A percentile compares a stretch with the other conserved stretches of the same genome.
phyloP scores from a whole-genome alignment of 2,329 filamentous ascomycete genomes.

The Phialocephala sp. region DNA sequence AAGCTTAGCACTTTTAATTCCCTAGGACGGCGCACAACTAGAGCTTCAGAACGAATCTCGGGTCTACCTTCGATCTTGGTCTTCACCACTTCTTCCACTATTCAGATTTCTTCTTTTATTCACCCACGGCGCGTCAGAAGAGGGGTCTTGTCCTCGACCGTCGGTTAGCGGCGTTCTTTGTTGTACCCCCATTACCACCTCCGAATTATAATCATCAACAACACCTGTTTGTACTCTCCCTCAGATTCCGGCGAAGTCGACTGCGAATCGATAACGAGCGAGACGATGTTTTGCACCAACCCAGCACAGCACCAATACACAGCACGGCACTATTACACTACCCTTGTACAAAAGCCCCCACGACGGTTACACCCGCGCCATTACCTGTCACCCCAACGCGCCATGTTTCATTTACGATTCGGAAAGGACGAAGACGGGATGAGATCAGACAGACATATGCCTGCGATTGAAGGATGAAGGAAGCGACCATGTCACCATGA shows the following conservation, averaged over 20 bases:
- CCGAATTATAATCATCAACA: slow-evolving; percentile 32
- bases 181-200: slow-evolving; percentile 26
- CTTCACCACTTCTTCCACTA: slow-evolving; percentile 18
- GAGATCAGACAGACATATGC: background rate
- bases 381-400: slow-evolving; percentile 33
- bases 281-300: slow-evolving; percentile 26
- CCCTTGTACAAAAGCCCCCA: slow-evolving; percentile 33
- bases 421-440: slow-evolving; percentile 13
- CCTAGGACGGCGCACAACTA: slow-evolving; percentile 37
- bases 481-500: slow-evolving; percentile 26
- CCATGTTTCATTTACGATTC: slow-evolving; percentile 37
- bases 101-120: slow-evolving; percentile 34
- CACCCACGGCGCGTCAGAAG: slow-evolving; percentile 36
- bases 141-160: slow-evolving; percentile 46
- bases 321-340: slow-evolving; percentile 29
- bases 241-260: slow-evolving; percentile 40
- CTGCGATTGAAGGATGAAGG: slow-evolving; percentile 13
- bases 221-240: slow-evolving; percentile 24
- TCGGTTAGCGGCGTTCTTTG: slow-evolving; percentile 35
- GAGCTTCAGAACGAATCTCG: slow-evolving; percentile 31
- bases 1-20: slow-evolving; percentile 38
- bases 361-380: slow-evolving; percentile 25
- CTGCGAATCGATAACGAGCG: slow-evolving; percentile 32
- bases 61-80: slow-evolving; percentile 24
- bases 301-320: slow-evolving; percentile 26